Evolutionary conservation across 2,329 filamentous ascomycete genomes (phyloP), one percentile per base, ranked within the genome.

Genomic region (Chaetomium sp.): DNA sequence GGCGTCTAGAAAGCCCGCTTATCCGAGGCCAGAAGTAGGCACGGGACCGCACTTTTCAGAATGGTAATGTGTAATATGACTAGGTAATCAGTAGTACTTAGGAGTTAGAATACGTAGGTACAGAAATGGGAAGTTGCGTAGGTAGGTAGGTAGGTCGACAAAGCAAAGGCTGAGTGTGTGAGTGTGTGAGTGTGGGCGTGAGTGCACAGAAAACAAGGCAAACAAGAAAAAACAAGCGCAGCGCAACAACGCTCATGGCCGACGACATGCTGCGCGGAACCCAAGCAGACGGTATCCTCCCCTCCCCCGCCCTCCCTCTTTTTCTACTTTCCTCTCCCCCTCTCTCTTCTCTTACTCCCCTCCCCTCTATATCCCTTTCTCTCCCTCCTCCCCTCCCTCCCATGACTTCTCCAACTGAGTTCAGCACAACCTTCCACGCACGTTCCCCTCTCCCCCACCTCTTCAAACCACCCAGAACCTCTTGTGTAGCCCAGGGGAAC

Each of bases 221-320:
- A 53, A 53, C 25, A 53, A 53, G 13, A 53, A 29, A 53, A 29
- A 53, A 53, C 27, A 53, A 53, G 25, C 16, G 25, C 23, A 29
- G 25, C 23, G 25, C 13, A 53, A 23, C 13, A 53, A 23, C 25
- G 50, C 49, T 51, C 49, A 51, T 12, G 49, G 10, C 49, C 23
- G 16, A 53, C 50, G 25, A 29, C 50, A n/a, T 53, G 50, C 50
- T 53, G 25, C 50, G 23, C 25, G 31, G 25, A 53, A 53, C 23
- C 50, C 16, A 53, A 42, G 38, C 50, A n/a, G 50, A n/a, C 50
- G 19, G n/a, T 29, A 29, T 9, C 53, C n/a, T n/a, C 31, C 21
- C 53, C n/a, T n/a, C n/a, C n/a, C n/a, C n/a, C 53, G 10, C 6
- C 16, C 33, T 16, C 29, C 21, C 2, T 38, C 12, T 25, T n/a